Conservation (phyloP, 169 alveolate species). For the Eimeria falciformis region DNA sequence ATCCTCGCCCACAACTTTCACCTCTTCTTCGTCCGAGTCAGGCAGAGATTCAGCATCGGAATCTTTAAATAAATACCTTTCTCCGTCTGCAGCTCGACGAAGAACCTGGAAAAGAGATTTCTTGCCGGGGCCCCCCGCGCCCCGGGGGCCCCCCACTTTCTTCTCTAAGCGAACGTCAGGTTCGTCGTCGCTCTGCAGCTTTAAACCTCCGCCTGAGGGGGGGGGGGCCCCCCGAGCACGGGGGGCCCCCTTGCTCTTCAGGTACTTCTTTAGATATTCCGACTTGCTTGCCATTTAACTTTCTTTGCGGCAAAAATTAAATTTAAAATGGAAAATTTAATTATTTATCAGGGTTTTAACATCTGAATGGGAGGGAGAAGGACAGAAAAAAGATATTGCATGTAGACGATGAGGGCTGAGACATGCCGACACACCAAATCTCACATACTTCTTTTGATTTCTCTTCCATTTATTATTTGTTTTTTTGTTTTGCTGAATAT, state of each 20-base stretch:
- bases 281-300: constrained; percentile 32
- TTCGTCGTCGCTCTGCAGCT: constrained; percentile 42
- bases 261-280: constrained; percentile 44
- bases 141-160: constrained; percentile 2
- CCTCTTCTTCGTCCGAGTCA: constrained; percentile 46
- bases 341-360: too few species aligned
- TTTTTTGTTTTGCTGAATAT: too few species aligned
- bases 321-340: neutral
- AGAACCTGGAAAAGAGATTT: constrained; percentile 38
- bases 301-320: neutral
- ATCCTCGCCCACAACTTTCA: constrained; percentile 58
- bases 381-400: too few species aligned
- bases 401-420: too few species aligned
- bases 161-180: neutral
- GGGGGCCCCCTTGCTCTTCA: constrained; percentile 50
- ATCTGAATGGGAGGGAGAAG: too few species aligned
- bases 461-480: too few species aligned
- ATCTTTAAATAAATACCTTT: constrained; percentile 16
- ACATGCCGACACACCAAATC: too few species aligned
- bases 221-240: constrained; percentile 23
- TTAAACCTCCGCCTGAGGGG: constrained; percentile 2
- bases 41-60: neutral
- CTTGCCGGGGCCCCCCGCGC: neutral
- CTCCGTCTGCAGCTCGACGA: constrained; percentile 38
- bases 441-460: too few species aligned